Evolutionary conservation across 371 early-diverging fungal species (phyloP).

Genomic region (Syncephalastrum monosporum): DNA sequence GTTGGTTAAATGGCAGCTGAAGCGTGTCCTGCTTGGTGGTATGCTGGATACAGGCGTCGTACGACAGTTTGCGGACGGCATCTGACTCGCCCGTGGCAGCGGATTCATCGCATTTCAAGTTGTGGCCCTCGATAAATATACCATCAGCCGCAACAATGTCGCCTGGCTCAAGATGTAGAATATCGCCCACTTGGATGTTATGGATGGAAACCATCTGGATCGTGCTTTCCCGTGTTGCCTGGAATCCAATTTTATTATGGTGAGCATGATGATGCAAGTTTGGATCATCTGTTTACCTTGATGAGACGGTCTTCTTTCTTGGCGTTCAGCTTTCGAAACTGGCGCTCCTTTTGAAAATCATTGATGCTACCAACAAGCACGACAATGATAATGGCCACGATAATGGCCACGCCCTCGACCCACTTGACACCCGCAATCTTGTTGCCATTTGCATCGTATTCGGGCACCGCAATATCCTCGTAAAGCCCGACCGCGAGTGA

Average conservation of each 20-base stretch:
- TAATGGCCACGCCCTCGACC: slow-evolving; percentile 80
- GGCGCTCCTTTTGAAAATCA: slow-evolving; percentile 86
- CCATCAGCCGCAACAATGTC: slow-evolving; percentile 92
- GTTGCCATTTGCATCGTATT: slow-evolving; percentile 30
- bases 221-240: slow-evolving; percentile 73
- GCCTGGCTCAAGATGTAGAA: slow-evolving; percentile 88
- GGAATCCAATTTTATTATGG: not conserved
- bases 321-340: slow-evolving; percentile 80
- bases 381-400: slow-evolving; percentile 79
- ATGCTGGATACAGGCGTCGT: slow-evolving; percentile 24
- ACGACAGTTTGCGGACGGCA: slow-evolving; percentile 55
- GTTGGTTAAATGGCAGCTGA: no score
- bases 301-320: slow-evolving; percentile 80
- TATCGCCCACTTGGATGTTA: slow-evolving; percentile 86
- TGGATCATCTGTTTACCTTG: slow-evolving; percentile 38
- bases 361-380: slow-evolving; percentile 79
- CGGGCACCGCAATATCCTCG: slow-evolving; percentile 62
- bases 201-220: slow-evolving; percentile 76
- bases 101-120: slow-evolving; percentile 87
- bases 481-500: slow-evolving; percentile 87
- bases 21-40: not conserved
- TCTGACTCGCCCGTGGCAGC: slow-evolving; percentile 92
- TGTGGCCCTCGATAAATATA: slow-evolving; percentile 77
- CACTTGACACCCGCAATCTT: slow-evolving; percentile 58
- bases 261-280: not conserved